A percentile compares a stretch with the other conserved stretches of the same genome.
Conservation (phyloP, 2,329 filamentous ascomycete species). For the Pseudocercospora eumusae region DNA sequence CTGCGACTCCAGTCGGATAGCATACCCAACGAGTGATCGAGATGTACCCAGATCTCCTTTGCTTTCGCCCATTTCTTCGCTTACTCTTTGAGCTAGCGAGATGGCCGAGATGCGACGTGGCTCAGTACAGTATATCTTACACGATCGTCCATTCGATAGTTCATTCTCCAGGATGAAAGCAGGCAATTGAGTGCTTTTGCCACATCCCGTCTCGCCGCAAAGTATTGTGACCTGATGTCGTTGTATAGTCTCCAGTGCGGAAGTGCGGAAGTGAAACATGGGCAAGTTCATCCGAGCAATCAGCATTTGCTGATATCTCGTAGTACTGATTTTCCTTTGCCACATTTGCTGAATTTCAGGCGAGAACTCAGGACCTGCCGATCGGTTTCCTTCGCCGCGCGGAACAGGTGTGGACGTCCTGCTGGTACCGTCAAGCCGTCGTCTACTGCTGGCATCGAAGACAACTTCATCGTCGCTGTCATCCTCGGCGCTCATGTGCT, state of each 20-base stretch:
- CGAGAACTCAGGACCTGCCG: slow-evolving; percentile 27
- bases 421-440: slow-evolving; percentile 40
- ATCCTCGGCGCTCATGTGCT: slow-evolving; percentile 52
- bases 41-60: slow-evolving; percentile 78
- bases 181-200: slow-evolving; percentile 97
- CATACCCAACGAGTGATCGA: slow-evolving; percentile 87
- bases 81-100: slow-evolving; percentile 87
- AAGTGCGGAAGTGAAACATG: slow-evolving; percentile 80
- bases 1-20: slow-evolving; percentile 89
- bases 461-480: slow-evolving; percentile 59
- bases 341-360: slow-evolving; percentile 55
- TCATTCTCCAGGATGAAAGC: slow-evolving; percentile 90
- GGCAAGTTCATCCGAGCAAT: slow-evolving; percentile 76
- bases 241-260: slow-evolving; percentile 76
- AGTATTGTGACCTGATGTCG: slow-evolving; percentile 85
- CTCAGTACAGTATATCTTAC: slow-evolving; percentile 94
- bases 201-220: slow-evolving; percentile 94
- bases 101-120: slow-evolving; percentile 95
- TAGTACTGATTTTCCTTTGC: slow-evolving; percentile 52
- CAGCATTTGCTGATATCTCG: slow-evolving; percentile 76
- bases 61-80: slow-evolving; percentile 87
- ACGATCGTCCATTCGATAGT: slow-evolving; percentile 73
- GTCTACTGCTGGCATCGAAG: slow-evolving; percentile 70
- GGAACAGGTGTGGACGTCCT: slow-evolving; percentile 38
- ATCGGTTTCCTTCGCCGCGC: slow-evolving; percentile 26